These are phyloP conservation scores for Candida tallmaniae DNA, from an alignment of 805 yeast genomes.

Conservation along the genomic window DNA sequence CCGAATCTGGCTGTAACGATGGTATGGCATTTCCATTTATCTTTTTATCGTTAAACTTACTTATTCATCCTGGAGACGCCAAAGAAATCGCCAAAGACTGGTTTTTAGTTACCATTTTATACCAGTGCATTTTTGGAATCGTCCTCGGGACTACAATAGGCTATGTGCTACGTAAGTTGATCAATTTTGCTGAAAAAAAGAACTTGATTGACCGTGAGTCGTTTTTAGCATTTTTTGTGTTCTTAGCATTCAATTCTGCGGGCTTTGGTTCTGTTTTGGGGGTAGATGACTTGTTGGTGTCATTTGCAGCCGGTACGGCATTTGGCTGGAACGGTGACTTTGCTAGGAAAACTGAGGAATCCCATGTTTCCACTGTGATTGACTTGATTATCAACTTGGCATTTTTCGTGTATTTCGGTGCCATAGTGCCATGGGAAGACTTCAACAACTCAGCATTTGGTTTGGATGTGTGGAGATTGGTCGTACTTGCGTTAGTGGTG, in stretches of 20 bases:
- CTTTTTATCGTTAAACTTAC: constrained; percentile 60
- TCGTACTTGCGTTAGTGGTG: constrained; percentile 68
- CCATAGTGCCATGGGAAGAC: constrained; percentile 83
- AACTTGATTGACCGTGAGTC: constrained; percentile 83
- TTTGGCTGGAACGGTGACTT: constrained; percentile 94
- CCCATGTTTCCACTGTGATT: constrained; percentile 86
- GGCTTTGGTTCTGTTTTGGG: constrained; percentile 88
- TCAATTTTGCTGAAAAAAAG: constrained; percentile 66
- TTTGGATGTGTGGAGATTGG: constrained; percentile 71
- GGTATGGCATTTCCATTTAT: constrained; percentile 96
- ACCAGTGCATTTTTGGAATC: constrained; percentile 80
- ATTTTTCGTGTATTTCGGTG: constrained; percentile 85
- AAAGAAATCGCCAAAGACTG: constrained; percentile 74
- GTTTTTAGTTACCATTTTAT: constrained; percentile 69
- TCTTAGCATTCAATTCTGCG: constrained; percentile 77
- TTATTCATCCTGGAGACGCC: constrained; percentile 61
- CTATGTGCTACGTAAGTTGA: constrained; percentile 60
- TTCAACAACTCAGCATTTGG: constrained; percentile 64
- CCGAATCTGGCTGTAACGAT: constrained; percentile 89
- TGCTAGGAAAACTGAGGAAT: constrained; percentile 74
- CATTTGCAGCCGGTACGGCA: constrained; percentile 91
- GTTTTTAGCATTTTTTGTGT: constrained; percentile 77
- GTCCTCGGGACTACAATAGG: constrained; percentile 73
- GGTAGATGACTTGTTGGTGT: constrained; percentile 81
- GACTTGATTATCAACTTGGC: constrained; percentile 80